These are phyloP conservation scores for Aspergillus intermedius DNA, from an alignment of 2,329 filamentous ascomycete genomes.

Conservation along the genomic window DNA sequence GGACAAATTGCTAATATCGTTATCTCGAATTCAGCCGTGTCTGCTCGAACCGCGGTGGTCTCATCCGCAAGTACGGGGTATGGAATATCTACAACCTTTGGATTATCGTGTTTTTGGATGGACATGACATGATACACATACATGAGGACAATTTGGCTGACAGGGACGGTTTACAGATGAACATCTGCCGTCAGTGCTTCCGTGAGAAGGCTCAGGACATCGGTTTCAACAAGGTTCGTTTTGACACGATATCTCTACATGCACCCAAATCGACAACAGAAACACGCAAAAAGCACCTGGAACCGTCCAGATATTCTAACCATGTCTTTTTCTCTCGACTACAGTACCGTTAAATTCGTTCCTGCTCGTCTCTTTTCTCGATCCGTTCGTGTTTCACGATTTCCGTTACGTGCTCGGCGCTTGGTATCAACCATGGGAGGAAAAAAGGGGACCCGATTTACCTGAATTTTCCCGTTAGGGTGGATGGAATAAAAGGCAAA, in stretches of 20 bases:
- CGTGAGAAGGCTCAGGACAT: constrained; percentile 62
- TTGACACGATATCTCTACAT: constrained; percentile 6
- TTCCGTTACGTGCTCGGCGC: constrained; percentile 25
- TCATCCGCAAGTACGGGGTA: constrained; percentile 97
- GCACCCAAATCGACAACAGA: not conserved
- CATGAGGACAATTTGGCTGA: constrained; percentile 3
- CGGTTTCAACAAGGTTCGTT: constrained; percentile 60
- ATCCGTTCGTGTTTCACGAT: constrained; percentile 25
- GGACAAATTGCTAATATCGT: constrained; percentile 20
- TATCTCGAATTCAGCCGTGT: constrained; percentile 53
- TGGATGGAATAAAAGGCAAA: constrained; percentile 9
- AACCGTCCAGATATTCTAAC: not conserved
- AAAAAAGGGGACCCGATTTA: constrained; percentile 10
- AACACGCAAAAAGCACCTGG: not conserved
- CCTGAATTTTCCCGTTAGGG: constrained; percentile 2
- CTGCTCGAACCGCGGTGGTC: constrained; percentile 94
- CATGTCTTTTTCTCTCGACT: not conserved
- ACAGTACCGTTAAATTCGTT: constrained; percentile 32
- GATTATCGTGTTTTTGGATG: not conserved
- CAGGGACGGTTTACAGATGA: constrained; percentile 25
- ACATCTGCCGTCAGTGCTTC: constrained; percentile 64
- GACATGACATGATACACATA: constrained; percentile 4
- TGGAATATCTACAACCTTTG: constrained; percentile 12
- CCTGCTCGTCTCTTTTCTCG: constrained; percentile 11
- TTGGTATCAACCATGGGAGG: constrained; percentile 13